phyloP scores from a whole-genome alignment of 1,284 basidiomycete genomes.

The Schizopora paradoxa region DNA sequence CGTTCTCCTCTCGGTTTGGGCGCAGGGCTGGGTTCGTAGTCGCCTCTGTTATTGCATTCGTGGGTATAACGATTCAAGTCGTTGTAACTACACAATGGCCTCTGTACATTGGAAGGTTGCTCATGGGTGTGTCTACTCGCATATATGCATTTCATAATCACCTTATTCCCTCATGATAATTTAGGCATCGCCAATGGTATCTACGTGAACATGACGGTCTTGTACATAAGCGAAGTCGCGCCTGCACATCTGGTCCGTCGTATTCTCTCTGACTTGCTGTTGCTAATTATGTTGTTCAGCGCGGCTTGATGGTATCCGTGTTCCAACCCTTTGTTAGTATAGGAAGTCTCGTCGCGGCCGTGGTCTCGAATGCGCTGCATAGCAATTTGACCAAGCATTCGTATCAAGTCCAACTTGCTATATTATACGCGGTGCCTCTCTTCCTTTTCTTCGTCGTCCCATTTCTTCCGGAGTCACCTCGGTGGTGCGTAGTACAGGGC shows the following conservation, averaged over 20 bases:
- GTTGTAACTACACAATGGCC: constrained; percentile 19
- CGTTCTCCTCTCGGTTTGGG: constrained; percentile 16
- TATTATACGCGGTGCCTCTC: constrained; percentile 18
- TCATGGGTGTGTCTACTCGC: constrained; percentile 12
- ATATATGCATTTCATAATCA: background rate
- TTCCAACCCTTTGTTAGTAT: constrained; percentile 20
- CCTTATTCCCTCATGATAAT: background rate
- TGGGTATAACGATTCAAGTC: constrained; percentile 18
- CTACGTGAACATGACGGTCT: constrained; percentile 19
- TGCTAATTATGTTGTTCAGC: constrained; percentile 2
- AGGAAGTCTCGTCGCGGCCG: constrained; percentile 16
- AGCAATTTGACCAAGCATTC: constrained; percentile 18
- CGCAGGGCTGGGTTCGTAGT: constrained; percentile 14
- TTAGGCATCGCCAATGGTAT: constrained; percentile 18
- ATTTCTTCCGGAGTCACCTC: constrained; percentile 19
- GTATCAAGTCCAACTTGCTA: constrained; percentile 17
- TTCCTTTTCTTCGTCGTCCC: constrained; percentile 17
- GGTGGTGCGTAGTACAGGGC: constrained; percentile 18
- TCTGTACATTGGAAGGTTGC: constrained; percentile 17
- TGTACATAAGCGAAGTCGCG: constrained; percentile 18
- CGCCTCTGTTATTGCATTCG: constrained; percentile 14
- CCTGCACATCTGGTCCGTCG: constrained; percentile 14
- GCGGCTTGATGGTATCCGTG: constrained; percentile 14
- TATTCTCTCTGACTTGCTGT: background rate
- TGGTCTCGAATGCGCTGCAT: constrained; percentile 19